phyloP scores from a whole-genome alignment of 1,139 yeast species.

The Nadsonia commutata region DNA sequence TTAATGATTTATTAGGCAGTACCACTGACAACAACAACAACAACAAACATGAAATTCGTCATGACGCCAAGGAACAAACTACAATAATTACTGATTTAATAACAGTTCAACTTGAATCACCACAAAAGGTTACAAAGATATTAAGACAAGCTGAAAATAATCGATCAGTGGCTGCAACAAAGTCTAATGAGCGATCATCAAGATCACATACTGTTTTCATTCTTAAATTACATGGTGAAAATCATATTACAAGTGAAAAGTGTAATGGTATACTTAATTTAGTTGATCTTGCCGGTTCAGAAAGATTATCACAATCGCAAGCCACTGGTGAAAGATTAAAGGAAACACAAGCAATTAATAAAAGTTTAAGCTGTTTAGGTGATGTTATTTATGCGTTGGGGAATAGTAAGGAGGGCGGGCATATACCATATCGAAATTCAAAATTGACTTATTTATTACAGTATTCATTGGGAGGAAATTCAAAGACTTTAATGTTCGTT shows the following conservation, averaged over 20 bases:
- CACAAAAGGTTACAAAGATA: slow-evolving; percentile 36
- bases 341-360: slow-evolving; percentile 85
- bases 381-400: slow-evolving; percentile 77
- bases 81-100: slow-evolving; percentile 53
- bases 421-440: slow-evolving; percentile 44
- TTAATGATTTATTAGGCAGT: slow-evolving; percentile 50
- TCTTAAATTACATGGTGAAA: slow-evolving; percentile 42
- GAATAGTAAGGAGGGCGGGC: slow-evolving; percentile 18
- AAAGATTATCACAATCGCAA: slow-evolving; percentile 51
- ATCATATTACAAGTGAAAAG: slow-evolving; percentile 33
- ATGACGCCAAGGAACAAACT: slow-evolving; percentile 37
- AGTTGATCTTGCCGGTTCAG: slow-evolving; percentile 83
- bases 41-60: slow-evolving; percentile 55
- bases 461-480: slow-evolving; percentile 70
- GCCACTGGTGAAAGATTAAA: slow-evolving; percentile 67
- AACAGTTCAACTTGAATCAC: slow-evolving; percentile 32
- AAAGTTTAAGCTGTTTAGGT: slow-evolving; percentile 75
- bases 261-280: slow-evolving; percentile 55
- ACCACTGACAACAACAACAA: slow-evolving; percentile 17
- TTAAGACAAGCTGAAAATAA: slow-evolving; percentile 42
- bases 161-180: slow-evolving; percentile 65
- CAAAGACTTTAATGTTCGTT: slow-evolving; percentile 89
- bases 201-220: slow-evolving; percentile 64
- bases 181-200: slow-evolving; percentile 65
- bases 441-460: slow-evolving; percentile 68